Evolutionary conservation across 78 protist species (phyloP), one percentile per base, ranked within the genome.

Genomic region (Cavenderia fasciculata): DNA sequence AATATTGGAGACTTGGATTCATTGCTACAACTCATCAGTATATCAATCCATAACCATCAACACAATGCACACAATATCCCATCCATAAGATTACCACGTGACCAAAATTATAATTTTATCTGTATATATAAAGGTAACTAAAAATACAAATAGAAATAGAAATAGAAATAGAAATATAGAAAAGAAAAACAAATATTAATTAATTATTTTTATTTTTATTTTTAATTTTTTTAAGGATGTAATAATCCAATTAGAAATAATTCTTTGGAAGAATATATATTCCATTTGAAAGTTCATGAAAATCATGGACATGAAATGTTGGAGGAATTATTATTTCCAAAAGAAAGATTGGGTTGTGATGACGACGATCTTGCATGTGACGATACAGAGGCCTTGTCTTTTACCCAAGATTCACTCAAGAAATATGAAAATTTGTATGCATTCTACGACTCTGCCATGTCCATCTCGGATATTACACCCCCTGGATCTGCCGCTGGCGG

Each of bases 101-200:
- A 82, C 54, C 89, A 82, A 54, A 68, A 43, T 43, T 56, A 14
- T 68, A 65, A 82, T 82, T 82, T 82, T 59, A 82, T 82, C 12
- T 82, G 89, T 68, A 70, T 66, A 65, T 82, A 68, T 56, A 61
- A 56, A 68, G 89, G 87, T 78, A 78, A 29, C 33, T 70, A 18
- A 7, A 21, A 23, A 40, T 21, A 25, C 21, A 63, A 21, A 63
- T 34, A 38, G 29, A 63, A 14, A 18, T 18, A 61, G 18, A 61
- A 61, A 36, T 21, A 62, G 23, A n/a, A n/a, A n/a, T n/a, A n/a
- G n/a, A n/a, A n/a, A n/a, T n/a, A n/a, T n/a, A n/a, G n/a, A n/a
- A n/a, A n/a, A n/a, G n/a, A n/a, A n/a, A n/a, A n/a, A n/a, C n/a
- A n/a, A n/a, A n/a, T n/a, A n/a, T n/a, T n/a, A 11, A 3, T 27